These are phyloP conservation scores for Avena sativa DNA, from an alignment of 176 grass and related monocot species.

Conservation along the genomic window DNA sequence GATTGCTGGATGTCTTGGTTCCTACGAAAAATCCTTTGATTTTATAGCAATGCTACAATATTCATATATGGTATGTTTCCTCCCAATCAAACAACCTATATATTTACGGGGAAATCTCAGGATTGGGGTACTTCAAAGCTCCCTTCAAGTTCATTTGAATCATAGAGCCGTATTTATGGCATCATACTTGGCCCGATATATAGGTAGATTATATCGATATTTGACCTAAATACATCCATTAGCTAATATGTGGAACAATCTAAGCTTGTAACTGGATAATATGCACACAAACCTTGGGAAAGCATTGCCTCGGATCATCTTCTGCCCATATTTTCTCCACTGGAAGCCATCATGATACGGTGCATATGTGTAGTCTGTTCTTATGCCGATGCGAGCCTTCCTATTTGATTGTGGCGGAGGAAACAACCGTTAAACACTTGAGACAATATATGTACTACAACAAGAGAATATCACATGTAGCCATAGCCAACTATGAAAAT, in stretches of 20 bases:
- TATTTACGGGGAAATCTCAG: not conserved
- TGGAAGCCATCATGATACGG: slow-evolving; percentile 64
- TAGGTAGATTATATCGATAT: not conserved
- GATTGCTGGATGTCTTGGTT: not conserved
- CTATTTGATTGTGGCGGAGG: slow-evolving; percentile 15
- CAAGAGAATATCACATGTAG: not conserved
- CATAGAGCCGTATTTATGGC: not conserved
- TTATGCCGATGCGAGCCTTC: slow-evolving; percentile 28
- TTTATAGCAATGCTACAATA: not conserved
- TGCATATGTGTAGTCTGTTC: slow-evolving; percentile 57
- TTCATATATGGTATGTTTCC: not conserved
- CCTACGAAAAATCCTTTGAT: not conserved
- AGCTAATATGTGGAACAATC: not conserved
- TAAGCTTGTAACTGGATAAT: slow-evolving; percentile 2
- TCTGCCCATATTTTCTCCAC: slow-evolving; percentile 69
- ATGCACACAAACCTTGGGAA: slow-evolving; percentile 55
- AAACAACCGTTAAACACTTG: not conserved
- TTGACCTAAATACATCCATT: not conserved
- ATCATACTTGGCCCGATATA: not conserved
- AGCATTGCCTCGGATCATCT: slow-evolving; percentile 49
- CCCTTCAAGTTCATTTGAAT: not conserved
- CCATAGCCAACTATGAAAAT: not conserved
- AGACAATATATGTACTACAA: slow-evolving; percentile 10
- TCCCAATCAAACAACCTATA: not conserved
- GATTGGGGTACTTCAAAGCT: not conserved